Evolutionary conservation across 768 basidiomycete genomes (phyloP), one percentile per base, ranked within the genome.

Genomic region (Scleroderma bovista): DNA sequence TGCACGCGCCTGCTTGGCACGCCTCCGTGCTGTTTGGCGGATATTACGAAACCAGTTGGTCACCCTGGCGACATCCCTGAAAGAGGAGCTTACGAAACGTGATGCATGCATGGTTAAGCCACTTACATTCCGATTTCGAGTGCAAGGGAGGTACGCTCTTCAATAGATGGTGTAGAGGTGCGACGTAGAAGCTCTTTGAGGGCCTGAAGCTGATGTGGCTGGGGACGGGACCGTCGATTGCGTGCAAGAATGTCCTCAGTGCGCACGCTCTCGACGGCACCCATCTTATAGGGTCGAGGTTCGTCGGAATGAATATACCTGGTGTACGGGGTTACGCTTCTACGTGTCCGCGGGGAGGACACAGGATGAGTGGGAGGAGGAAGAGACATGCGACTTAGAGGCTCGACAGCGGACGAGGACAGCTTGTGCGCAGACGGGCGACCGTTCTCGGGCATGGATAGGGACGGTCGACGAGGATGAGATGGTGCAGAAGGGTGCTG

Each of bases 31-130:
- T 16, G 85, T 86, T 69, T 91, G 88, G 33, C 88, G 79, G 50
- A 90, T 74, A 61, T 91, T 91, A 32, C 88, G 76, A 74, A 90
- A 90, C 88, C 88, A 91, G 64, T 91, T 91, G 16, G 88, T 88
- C 46, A 91, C 87, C 68, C 88, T 88, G 55, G 82, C 84, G 50
- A 90, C 66, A 67, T 91, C 88, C 88, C 80, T 83, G 51, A 13
- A 47, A 46, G 50, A 53, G 49, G 47, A 60, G 51, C 51, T 58
- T 31, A 47, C 24, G 23, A 34, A 15, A 59, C 46, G 36, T 24
- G 50, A 11, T 42, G 29, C 40, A 39, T 41, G 12, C 16, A 26
- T 16, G 2, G 24, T 3, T 24, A 39, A 43, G 60, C 54, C 44
- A 72, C 78, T 64, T 67, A 83, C 79, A 91, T 89, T 69, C 86